These are phyloP conservation scores for Dorcoceras hygrometricum DNA, from an alignment of 257 asterid genomes.

Conservation along the genomic window DNA sequence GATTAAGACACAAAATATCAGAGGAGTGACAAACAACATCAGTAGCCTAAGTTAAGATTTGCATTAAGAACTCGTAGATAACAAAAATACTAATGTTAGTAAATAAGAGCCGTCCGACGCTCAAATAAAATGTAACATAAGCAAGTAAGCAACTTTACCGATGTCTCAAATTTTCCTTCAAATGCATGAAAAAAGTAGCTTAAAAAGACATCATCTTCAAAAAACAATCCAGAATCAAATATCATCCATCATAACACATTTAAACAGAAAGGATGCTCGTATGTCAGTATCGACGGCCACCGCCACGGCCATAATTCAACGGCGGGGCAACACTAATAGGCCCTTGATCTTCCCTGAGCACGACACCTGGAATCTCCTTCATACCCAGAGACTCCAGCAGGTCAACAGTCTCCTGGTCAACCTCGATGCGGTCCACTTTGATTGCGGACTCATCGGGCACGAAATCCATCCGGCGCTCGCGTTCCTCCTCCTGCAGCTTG, in stretches of 20 bases:
- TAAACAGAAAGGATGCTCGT: neutral
- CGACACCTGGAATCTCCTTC: constrained; percentile 25
- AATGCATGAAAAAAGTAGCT: neutral
- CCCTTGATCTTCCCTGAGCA: constrained; percentile 19
- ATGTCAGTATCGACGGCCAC: constrained; percentile 7
- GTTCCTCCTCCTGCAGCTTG: constrained; percentile 28
- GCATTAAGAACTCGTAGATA: no score
- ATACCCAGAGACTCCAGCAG: constrained; percentile 22
- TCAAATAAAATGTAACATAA: neutral
- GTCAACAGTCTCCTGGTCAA: constrained; percentile 24
- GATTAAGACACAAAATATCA: no score
- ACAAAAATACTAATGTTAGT: no score
- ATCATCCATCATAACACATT: neutral
- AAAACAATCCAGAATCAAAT: neutral
- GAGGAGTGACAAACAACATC: no score
- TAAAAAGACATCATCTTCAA: neutral
- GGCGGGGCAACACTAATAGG: neutral
- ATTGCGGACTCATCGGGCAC: constrained; percentile 25
- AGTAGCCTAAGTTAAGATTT: no score
- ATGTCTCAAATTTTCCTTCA: neutral
- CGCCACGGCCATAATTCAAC: constrained; percentile 18
- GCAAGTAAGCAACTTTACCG: neutral
- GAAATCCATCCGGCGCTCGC: constrained; percentile 26
- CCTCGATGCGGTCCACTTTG: constrained; percentile 16
- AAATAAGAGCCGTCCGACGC: no score